Evolutionary conservation across 495 filamentous ascomycete genomes (phyloP), one percentile per base, ranked within the genome.

Genomic region (Daldinia loculata): DNA sequence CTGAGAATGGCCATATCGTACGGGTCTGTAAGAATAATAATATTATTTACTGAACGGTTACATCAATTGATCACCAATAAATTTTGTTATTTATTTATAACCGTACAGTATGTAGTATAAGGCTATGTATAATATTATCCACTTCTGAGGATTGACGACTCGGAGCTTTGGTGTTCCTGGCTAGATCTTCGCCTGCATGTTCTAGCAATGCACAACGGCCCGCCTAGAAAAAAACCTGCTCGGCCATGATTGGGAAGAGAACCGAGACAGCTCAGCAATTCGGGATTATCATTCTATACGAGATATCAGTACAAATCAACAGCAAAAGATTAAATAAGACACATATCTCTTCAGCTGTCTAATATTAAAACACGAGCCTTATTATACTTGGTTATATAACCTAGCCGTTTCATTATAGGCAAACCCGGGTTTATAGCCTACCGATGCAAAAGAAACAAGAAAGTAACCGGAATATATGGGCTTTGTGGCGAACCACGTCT

Each of bases 161-260:
- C 48, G 52, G 14, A 34, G 43, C 59, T 29, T 36, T 43, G 36
- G 60, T 29, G 67, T 70, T 64, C 67, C 62, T 66, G 68, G 63
- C 56, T 70, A 66, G 22, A 59, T 56, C 34, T 51, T 56, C 57
- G 8, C 26, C 61, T 50, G 53, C 43, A 60, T 62, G 22, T 56
- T 12, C 61, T 66, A 70, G 51, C 41, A 34, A 67, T 63, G 63
- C 69, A 63, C 22, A 36, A 38, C 58, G 63, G 63, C 63, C 63
- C 69, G 63, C 69, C 19, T 17, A 51, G 68, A 66, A 71, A 51
- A 62, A 66, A 71, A 71, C 62, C 68, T 66, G 62, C 27, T 66
- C 17, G 24, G 29, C 1, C 61, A 24, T 55, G 27, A 24, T 62
- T 57, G 51, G 24, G 7, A 29, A 53, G 45, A 3, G 34, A 36